Percentiles rank a stretch among this genome's conserved stretches.
Conservation (phyloP, 2,329 filamentous ascomycete species). For the Cladophialophora carrionii region DNA sequence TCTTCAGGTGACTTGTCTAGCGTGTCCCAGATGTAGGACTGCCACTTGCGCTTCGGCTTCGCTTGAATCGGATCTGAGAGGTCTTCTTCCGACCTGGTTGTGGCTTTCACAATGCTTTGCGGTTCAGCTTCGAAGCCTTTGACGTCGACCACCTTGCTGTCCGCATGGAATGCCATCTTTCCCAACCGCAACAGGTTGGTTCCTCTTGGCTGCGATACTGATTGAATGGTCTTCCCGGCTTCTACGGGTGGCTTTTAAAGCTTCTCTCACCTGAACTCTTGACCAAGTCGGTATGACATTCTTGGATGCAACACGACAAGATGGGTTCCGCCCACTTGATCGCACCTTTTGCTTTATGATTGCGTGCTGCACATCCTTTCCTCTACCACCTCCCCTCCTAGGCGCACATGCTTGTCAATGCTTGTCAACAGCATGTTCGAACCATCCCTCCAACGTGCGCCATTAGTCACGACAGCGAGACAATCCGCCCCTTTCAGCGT, state of each 20-base stretch:
- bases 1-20: slow-evolving; percentile 57
- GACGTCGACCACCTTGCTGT: slow-evolving; percentile 19
- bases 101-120: slow-evolving; percentile 9
- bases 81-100: slow-evolving; percentile 9
- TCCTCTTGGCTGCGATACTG: slow-evolving; percentile 1
- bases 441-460: background rate
- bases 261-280: background rate
- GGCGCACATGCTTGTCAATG: slow-evolving; percentile 14
- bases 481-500: background rate
- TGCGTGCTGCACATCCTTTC: slow-evolving; percentile 27
- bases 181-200: background rate
- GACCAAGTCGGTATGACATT: background rate
- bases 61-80: slow-evolving; percentile 36
- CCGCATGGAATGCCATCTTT: slow-evolving; percentile 21
- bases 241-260: background rate
- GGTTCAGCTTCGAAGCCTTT: slow-evolving; percentile 17
- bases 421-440: slow-evolving; percentile 1
- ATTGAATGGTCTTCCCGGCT: background rate
- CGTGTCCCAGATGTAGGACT: slow-evolving; percentile 58
- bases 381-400: background rate
- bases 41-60: slow-evolving; percentile 49
- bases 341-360: slow-evolving; percentile 22
- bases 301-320: background rate
- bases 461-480: background rate
- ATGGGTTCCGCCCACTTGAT: slow-evolving; percentile 4